A percentile compares a stretch with the other conserved stretches of the same genome.
Evolutionary conservation across 257 asterid species (phyloP).

Genomic region (Misopates orontium): DNA sequence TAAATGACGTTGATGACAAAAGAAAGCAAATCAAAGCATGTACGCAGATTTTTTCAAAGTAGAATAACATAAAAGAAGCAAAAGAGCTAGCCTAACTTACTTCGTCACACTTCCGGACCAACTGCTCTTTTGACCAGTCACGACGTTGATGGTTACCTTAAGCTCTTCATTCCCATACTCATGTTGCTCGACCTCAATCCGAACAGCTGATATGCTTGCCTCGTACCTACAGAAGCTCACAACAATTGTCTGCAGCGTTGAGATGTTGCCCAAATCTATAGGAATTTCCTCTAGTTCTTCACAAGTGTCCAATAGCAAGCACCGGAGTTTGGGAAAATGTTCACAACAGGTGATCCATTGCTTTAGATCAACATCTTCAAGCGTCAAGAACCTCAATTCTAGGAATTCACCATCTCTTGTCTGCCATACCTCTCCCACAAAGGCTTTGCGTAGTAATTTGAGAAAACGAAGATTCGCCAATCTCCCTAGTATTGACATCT

Average conservation of each 20-base stretch:
- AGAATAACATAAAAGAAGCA: too few relatives aligned
- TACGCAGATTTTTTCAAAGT: too few relatives aligned
- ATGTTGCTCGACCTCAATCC: slow-evolving; percentile 2
- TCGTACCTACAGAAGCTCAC: background rate
- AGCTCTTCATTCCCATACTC: slow-evolving; percentile 1
- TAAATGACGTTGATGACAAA: too few relatives aligned
- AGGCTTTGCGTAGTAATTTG: slow-evolving; percentile 4
- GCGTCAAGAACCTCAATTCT: too few relatives aligned
- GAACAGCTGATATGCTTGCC: slow-evolving; percentile 3
- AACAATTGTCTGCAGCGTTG: slow-evolving; percentile 20
- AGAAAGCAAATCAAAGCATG: too few relatives aligned
- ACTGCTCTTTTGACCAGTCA: too few relatives aligned
- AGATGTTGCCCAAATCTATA: background rate
- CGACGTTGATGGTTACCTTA: slow-evolving; percentile 8
- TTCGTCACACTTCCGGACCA: too few relatives aligned
- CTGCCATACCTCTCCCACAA: background rate
- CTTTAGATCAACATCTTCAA: background rate
- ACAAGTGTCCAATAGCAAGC: slow-evolving; percentile 6
- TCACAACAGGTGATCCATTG: slow-evolving; percentile 13
- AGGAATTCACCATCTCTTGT: background rate
- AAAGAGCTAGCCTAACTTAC: too few relatives aligned
- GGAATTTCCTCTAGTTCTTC: slow-evolving; percentile 11
- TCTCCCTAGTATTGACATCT: slow-evolving; percentile 22
- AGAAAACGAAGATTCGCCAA: slow-evolving; percentile 24
- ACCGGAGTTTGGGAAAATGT: slow-evolving; percentile 18